phyloP scores from a whole-genome alignment of 148 eudicot species.

The Camellia sinensis region DNA sequence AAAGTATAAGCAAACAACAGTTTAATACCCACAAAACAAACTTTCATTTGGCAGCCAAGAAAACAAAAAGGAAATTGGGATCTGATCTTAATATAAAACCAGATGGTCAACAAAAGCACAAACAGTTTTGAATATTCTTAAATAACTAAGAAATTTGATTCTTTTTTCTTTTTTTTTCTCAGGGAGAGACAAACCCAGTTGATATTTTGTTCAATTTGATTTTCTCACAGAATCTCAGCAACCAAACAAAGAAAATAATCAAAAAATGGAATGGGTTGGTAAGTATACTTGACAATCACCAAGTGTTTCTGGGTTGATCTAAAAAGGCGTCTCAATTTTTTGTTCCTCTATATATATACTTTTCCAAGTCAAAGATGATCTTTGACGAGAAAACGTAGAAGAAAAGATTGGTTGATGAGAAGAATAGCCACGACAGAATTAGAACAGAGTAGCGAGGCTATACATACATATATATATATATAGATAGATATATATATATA shows the following conservation, averaged over 20 bases:
- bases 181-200: background rate
- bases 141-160: background rate
- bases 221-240: slow-evolving; percentile 1
- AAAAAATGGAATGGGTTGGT: background rate
- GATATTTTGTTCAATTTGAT: background rate
- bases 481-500: too few relatives aligned
- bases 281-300: slow-evolving; percentile 6
- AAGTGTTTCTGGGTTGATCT: background rate
- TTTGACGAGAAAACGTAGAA: background rate
- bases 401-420: background rate
- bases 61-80: background rate
- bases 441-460: slow-evolving; percentile 1
- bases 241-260: slow-evolving; percentile 8
- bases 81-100: background rate
- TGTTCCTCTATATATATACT: background rate
- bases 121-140: background rate
- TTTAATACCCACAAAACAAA: background rate
- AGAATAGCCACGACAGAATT: slow-evolving; percentile 3
- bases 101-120: background rate
- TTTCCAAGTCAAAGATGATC: background rate
- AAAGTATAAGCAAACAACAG: slow-evolving; percentile 7
- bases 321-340: background rate
- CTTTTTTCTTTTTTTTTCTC: background rate
- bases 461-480: background rate
- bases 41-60: background rate